A percentile compares a stretch with the other conserved stretches of the same genome.
Evolutionary conservation across 306 rosid genomes (phyloP).

Genomic region (Prunus mira): DNA sequence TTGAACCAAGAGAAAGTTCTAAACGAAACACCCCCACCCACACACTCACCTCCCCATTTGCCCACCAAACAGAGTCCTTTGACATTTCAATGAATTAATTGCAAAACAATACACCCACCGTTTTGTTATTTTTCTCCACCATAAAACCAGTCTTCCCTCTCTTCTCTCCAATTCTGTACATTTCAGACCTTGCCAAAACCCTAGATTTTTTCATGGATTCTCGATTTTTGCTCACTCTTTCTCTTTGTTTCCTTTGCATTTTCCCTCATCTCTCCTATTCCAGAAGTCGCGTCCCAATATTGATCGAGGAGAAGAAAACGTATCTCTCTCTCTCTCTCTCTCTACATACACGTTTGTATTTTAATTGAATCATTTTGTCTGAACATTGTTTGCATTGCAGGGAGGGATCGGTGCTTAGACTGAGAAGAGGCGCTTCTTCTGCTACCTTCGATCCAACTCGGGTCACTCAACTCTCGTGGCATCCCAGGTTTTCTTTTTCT

Average conservation of each 20-base stretch:
- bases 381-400: constrained; percentile 29
- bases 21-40: no score
- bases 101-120: not conserved
- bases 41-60: no score
- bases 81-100: not conserved
- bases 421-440: constrained; percentile 38
- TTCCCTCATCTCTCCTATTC: constrained; percentile 45
- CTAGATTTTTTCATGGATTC: constrained; percentile 37
- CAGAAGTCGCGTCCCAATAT: constrained; percentile 42
- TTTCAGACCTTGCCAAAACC: not conserved
- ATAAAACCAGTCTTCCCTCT: not conserved
- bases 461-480: constrained; percentile 86
- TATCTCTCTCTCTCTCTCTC: constrained; percentile 12
- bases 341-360: not conserved
- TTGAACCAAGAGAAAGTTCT: no score
- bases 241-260: constrained; percentile 42
- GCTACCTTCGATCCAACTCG: constrained; percentile 69
- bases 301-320: constrained; percentile 33
- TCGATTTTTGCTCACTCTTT: constrained; percentile 21
- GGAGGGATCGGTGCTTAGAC: constrained; percentile 48
- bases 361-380: not conserved
- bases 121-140: not conserved
- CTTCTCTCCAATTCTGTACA: not conserved
- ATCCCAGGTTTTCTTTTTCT: constrained; percentile 61
- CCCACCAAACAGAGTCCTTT: not conserved